Base-by-base conservation (phyloP, 192 early-diverging fungal species). In the Umbelopsis ramanniana region DNA sequence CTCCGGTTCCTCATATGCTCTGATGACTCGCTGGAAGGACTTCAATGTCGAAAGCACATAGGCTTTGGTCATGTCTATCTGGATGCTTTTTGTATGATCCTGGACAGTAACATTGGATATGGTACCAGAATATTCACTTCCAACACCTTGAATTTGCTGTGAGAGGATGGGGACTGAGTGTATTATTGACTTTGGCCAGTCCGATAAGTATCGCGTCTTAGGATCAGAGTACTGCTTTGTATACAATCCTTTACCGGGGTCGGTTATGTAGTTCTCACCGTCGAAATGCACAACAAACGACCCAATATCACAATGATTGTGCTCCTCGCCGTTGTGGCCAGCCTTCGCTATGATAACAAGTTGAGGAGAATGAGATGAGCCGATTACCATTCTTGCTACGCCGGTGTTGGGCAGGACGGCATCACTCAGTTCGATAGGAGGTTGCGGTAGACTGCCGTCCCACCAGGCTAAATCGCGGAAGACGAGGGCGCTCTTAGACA, bases 171-270 rank as follows among this genome's bases (percentile, higher is more conserved):
- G 57, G 0, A 63, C 57, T n/a, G 57, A 63, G n/a, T 63, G 57
- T 19, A 12, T 29, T 3, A 11, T 14, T 11, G 57, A 63, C 5
- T 26, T 9, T 19, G 57, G 14, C 57, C 57, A 63, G 12, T 29
- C 4, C 8, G 57, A 29, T 19, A 11, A 9, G 33, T 63, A 63
- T 19, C 57, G 57, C 3, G 57, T 63, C 17, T 63, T 63, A 15
- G 33, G 26, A 63, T 63, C 57, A 63, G 35, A 63, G 57, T 63
- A 63, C 35, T 63, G 57, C 17, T 63, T 63, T 7, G 23, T 63
- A 19, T 63, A 63, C 12, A 63, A 15, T 37, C 57, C 57, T 37
- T 63, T 63, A n/a, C 57, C 57, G 3, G 57, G 57, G 15, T 63
- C 57, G 2, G 57, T 63, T 19, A 63, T 37, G 17, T 37, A 63